phyloP scores from a whole-genome alignment of 495 filamentous ascomycete species.

The Penicillium egyptiacum region DNA sequence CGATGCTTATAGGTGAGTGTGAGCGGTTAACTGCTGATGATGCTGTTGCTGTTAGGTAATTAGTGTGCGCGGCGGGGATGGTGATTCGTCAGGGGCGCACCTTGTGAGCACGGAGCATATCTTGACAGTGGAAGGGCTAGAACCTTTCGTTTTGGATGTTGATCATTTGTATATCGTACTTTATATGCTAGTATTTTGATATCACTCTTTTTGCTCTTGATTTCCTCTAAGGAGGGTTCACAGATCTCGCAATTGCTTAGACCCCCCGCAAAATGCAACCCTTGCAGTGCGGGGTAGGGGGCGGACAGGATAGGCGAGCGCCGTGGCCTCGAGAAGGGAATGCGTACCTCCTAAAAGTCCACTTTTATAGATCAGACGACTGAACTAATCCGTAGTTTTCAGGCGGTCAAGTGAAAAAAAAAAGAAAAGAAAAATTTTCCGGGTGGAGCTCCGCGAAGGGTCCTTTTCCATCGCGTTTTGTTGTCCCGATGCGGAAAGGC shows the following conservation, averaged over 20 bases:
- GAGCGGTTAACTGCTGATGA: conserved; percentile 5
- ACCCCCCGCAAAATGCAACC: conserved; percentile 27
- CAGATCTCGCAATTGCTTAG: background rate
- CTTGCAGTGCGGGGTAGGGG: conserved; percentile 24
- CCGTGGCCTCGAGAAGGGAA: conserved; percentile 5
- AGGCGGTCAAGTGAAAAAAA: conserved; percentile 6
- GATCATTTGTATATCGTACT: background rate
- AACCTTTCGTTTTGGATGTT: conserved; percentile 13
- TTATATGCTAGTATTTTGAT: background rate
- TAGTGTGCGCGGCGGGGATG: conserved; percentile 21
- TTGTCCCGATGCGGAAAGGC: conserved; percentile 29
- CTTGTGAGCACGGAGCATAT: conserved; percentile 27
- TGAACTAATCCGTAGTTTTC: background rate
- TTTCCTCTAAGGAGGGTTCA: background rate
- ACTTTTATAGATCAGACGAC: conserved; percentile 12
- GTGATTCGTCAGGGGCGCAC: conserved; percentile 31
- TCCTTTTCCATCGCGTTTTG: conserved; percentile 26
- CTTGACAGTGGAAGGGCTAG: conserved; percentile 31
- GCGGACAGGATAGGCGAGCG: conserved; percentile 2
- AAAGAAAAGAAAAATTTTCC: conserved; percentile 24
- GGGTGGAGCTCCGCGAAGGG: conserved; percentile 22
- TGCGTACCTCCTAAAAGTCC: background rate
- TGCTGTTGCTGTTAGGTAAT: conserved; percentile 42
- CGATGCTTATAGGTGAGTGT: conserved; percentile 5
- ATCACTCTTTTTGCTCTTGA: background rate